Base-by-base conservation (phyloP, 1,284 basidiomycete species). In the Pseudozyma pruni region DNA sequence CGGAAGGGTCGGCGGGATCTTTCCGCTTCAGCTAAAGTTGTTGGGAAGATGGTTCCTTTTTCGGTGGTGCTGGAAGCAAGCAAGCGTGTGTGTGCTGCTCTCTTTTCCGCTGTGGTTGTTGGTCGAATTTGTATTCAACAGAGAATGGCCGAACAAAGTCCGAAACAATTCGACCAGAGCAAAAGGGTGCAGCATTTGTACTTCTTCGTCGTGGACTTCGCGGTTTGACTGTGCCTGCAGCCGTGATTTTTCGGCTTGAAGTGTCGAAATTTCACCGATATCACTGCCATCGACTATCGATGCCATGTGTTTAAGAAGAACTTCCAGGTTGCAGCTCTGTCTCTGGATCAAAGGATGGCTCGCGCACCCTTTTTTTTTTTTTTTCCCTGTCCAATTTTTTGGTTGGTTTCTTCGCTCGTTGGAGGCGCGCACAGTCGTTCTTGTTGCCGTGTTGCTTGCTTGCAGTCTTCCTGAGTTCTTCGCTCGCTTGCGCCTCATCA, bases 91-190 rank as follows among this genome's bases (percentile, higher is more conserved):
- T n/a, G 35, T 9, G 32, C 46, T 54, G 52, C 45, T 54, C n/a
- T n/a, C n/a, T n/a, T n/a, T n/a, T n/a, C n/a, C n/a, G 52, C 20
- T 7, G 23, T 1, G 35, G 17, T 27, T 27, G 35, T n/a, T 13
- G 17, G 27, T 17, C 3, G 8, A 8, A 8, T 48, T 35, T 35
- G 44, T 46, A 46, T 37, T 35, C 44, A 11, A 45, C n/a, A n/a
- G 14, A 13, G 25, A 22, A 17, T 42, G 42, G 56, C 56, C 56
- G 56, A 58, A 58, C 56, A 59, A 52, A 59, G 47, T 46, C 56
- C 49, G 49, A 59, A 37, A 31, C 45, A 34, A 44, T 11, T 44
- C 17, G 42, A 34, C 19, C 17, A 4, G n/a, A 7, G 17, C 33
- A 8, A 16, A 10, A 7, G 6, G 27, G 27, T 7, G 27, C 11